Evolutionary conservation across 2,329 filamentous ascomycete genomes (phyloP).

Genomic region (Blastomyces emzantsi): DNA sequence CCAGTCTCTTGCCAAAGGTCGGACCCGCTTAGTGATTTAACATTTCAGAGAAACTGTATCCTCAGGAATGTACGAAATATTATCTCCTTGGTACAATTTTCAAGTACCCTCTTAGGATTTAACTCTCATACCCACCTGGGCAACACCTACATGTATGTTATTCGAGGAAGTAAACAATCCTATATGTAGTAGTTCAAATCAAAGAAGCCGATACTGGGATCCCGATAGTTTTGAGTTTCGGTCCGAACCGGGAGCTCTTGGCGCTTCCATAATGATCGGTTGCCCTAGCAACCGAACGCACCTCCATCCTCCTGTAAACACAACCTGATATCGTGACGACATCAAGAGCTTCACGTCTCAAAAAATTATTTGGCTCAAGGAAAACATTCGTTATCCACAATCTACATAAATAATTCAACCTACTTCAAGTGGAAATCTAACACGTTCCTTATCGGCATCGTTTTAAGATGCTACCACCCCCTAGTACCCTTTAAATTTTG

Average conservation of each 20-base stretch:
- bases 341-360: neutral
- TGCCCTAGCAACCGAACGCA: neutral
- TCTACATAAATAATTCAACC: neutral
- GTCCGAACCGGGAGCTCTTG: neutral
- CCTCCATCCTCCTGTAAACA: neutral
- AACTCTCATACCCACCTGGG: neutral
- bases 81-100: neutral
- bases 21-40: neutral
- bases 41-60: neutral
- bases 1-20: neutral
- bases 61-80: neutral
- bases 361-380: neutral
- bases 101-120: neutral
- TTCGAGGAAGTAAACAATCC: neutral
- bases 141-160: neutral
- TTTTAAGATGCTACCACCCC: neutral
- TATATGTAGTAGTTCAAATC: no score
- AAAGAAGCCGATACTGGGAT: neutral
- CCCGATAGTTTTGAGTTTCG: constrained; percentile 1
- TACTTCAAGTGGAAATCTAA: neutral
- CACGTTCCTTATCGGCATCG: neutral
- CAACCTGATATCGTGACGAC: neutral
- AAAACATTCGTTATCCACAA: constrained; percentile 2
- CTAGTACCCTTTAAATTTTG: neutral
- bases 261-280: neutral